phyloP scores from a whole-genome alignment of 768 basidiomycete species.

The Suillus fuscotomentosus region DNA sequence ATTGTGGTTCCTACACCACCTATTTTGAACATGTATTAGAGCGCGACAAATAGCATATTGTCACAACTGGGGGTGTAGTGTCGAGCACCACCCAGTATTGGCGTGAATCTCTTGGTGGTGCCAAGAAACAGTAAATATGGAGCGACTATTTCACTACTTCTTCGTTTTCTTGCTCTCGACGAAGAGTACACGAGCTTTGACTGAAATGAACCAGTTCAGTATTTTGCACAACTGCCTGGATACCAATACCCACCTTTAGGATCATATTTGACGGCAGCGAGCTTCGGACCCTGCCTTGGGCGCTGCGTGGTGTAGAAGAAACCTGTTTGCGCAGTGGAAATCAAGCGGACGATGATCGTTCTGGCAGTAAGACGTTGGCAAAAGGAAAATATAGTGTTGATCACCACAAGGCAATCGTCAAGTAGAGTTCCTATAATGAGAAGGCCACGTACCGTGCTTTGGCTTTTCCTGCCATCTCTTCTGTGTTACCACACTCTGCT shows the following conservation, averaged over 20 bases:
- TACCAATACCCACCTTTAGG: conserved; percentile 60
- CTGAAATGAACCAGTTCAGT: conserved; percentile 32
- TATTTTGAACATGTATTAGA: not conserved
- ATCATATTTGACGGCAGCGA: conserved; percentile 92
- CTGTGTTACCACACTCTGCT: not conserved
- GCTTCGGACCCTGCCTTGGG: conserved; percentile 67
- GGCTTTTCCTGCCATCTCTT: conserved; percentile 54
- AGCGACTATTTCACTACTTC: conserved; percentile 35
- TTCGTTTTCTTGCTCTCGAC: conserved; percentile 78
- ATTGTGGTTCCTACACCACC: not conserved
- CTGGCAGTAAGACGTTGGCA: conserved; percentile 36
- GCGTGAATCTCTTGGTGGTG: not conserved
- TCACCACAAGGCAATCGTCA: not conserved
- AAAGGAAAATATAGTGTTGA: not conserved
- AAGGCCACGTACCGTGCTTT: conserved; percentile 47
- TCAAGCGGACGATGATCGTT: conserved; percentile 81
- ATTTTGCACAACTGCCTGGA: not conserved
- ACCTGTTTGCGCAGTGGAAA: conserved; percentile 90
- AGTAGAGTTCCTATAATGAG: not conserved
- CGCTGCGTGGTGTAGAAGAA: conserved; percentile 88
- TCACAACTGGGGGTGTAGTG: too few relatives aligned
- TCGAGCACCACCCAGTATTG: not conserved
- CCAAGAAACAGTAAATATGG: not conserved
- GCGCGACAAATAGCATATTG: not conserved
- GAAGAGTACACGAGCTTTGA: conserved; percentile 71